Percentiles rank a stretch among this genome's conserved stretches.
These are phyloP conservation scores for Scutellaria barbata DNA, from an alignment of 257 asterid species.

Conservation along the genomic window DNA sequence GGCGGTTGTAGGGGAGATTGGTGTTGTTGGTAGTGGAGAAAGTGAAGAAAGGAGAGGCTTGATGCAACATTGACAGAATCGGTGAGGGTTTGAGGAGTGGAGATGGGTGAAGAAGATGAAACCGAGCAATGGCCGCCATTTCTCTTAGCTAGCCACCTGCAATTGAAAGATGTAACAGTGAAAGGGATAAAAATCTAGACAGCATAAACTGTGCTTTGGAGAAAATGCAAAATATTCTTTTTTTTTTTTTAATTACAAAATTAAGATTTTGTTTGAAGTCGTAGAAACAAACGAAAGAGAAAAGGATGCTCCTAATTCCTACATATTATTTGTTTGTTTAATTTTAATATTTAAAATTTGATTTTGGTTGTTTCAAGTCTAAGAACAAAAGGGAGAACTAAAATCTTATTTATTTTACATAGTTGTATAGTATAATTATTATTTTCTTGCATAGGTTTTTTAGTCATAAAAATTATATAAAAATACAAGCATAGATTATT, in stretches of 20 bases:
- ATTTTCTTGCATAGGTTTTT: no score
- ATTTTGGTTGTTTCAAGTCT: no score
- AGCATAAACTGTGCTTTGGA: not conserved
- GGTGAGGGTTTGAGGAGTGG: slow-evolving; percentile 46
- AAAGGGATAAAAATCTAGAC: not conserved
- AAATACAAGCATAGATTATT: no score
- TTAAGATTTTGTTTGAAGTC: no score
- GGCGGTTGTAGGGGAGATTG: slow-evolving; percentile 32
- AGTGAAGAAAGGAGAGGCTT: slow-evolving; percentile 34
- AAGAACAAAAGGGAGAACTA: no score
- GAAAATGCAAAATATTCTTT: not conserved
- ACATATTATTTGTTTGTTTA: no score
- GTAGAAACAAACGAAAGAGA: no score
- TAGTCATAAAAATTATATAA: no score
- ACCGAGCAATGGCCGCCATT: slow-evolving; percentile 67
- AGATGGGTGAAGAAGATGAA: slow-evolving; percentile 59
- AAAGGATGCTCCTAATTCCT: no score
- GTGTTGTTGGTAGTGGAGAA: slow-evolving; percentile 24
- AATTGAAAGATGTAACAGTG: not conserved
- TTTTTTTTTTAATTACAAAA: slow-evolving; percentile 25
- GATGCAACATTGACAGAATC: slow-evolving; percentile 43
- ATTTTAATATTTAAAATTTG: no score
- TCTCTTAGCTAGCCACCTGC: slow-evolving; percentile 26
- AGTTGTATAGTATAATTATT: no score
- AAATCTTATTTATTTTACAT: no score